Conservation (phyloP, 108 stramenopile genomes). For the Nitzschia sp. region DNA sequence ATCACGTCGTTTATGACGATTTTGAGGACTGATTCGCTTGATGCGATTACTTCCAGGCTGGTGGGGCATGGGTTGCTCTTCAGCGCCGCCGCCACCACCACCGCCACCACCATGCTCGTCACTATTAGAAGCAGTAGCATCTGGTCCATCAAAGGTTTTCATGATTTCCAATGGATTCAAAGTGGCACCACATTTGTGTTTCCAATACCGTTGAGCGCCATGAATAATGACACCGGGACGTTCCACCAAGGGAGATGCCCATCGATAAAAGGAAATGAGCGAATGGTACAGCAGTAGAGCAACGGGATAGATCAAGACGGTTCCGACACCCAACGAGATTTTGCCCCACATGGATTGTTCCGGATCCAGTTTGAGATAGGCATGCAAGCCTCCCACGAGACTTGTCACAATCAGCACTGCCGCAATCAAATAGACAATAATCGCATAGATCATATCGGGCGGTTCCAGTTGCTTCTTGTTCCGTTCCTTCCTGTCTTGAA, state of each 20-base stretch:
- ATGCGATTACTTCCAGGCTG: not conserved
- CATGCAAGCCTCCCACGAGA: conserved; percentile 20
- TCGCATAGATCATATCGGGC: conserved; percentile 2
- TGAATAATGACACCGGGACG: conserved; percentile 36
- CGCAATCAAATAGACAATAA: conserved; percentile 15
- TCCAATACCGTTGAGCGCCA: conserved; percentile 23
- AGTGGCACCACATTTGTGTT: conserved; percentile 11
- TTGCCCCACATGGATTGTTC: conserved; percentile 27
- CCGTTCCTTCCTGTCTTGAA: conserved; percentile 25
- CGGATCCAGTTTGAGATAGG: conserved; percentile 20
- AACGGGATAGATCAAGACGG: conserved; percentile 30
- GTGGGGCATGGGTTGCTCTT: not conserved
- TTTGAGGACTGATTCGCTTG: not conserved
- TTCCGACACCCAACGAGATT: conserved; percentile 27
- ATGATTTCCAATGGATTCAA: conserved; percentile 27
- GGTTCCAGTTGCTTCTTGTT: conserved; percentile 28
- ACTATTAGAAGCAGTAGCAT: not conserved
- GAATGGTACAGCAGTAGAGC: conserved; percentile 26
- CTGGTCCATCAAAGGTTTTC: not conserved
- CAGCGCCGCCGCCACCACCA: too few relatives aligned
- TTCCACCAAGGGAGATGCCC: conserved; percentile 2
- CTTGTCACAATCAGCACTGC: conserved; percentile 17
- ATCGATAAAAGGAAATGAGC: conserved; percentile 1
- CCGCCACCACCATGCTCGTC: too few relatives aligned
- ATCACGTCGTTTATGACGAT: not conserved